Percentiles rank a stretch among this genome's conserved stretches.
Evolutionary conservation across 2,329 filamentous ascomycete genomes (phyloP).

Genomic region (Scytalidium lignicola): DNA sequence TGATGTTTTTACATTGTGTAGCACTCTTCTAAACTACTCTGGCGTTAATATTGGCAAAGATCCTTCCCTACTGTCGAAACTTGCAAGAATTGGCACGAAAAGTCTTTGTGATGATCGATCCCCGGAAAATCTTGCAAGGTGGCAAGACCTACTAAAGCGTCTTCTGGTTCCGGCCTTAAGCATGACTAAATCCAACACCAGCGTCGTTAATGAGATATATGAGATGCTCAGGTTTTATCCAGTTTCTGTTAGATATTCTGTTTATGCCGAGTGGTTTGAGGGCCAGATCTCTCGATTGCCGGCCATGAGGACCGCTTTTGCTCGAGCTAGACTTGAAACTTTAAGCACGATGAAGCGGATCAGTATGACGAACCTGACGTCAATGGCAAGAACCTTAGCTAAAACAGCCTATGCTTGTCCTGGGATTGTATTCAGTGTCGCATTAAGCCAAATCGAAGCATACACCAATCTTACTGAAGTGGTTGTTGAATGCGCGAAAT

Average conservation of each 20-base stretch:
- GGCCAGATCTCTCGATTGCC: constrained; percentile 72
- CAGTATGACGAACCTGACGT: constrained; percentile 77
- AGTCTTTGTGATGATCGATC: constrained; percentile 69
- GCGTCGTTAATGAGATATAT: constrained; percentile 81
- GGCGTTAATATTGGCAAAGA: constrained; percentile 90
- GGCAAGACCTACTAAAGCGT: constrained; percentile 79
- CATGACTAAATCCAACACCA: constrained; percentile 77
- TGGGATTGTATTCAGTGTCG: constrained; percentile 84
- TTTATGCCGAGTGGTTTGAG: constrained; percentile 91
- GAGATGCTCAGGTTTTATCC: constrained; percentile 76
- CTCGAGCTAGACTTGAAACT: constrained; percentile 71
- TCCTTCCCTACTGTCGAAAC: constrained; percentile 67
- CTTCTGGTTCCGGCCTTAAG: constrained; percentile 85
- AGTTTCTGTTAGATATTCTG: constrained; percentile 70
- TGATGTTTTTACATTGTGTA: constrained; percentile 83
- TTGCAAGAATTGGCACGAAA: constrained; percentile 78
- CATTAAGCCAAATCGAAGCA: constrained; percentile 83
- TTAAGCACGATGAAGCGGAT: constrained; percentile 83
- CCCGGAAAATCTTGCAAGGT: constrained; percentile 65
- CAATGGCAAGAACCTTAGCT: constrained; percentile 82
- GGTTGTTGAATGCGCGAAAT: constrained; percentile 89
- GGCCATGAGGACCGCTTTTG: constrained; percentile 74
- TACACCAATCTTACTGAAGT: constrained; percentile 94
- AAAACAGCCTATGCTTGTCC: constrained; percentile 91
- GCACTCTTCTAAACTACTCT: constrained; percentile 76